Evolutionary conservation across 2,329 filamentous ascomycete genomes (phyloP).

Genomic region (Pseudocercospora fijiensis): DNA sequence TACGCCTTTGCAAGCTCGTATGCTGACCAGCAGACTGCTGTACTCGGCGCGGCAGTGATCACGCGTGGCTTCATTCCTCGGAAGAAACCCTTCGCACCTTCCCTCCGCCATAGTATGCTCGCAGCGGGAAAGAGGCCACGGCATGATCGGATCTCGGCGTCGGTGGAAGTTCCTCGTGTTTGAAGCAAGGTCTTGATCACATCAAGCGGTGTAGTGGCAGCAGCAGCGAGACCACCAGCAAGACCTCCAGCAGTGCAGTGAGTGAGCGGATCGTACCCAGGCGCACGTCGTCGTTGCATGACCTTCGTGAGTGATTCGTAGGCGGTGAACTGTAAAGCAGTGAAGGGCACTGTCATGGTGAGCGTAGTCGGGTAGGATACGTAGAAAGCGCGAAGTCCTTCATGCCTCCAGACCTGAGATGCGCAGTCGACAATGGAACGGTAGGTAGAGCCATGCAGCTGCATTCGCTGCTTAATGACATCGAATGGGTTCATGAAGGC

Average conservation of each 20-base stretch:
- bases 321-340: conserved; percentile 91
- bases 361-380: conserved; percentile 97
- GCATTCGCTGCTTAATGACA: conserved; percentile 99
- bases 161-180: conserved; percentile 79
- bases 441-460: conserved; percentile 93
- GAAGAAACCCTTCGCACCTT: conserved; percentile 85
- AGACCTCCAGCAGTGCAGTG: conserved; percentile 91
- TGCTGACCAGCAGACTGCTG: conserved; percentile 95
- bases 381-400: conserved; percentile 91
- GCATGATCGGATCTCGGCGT: conserved; percentile 80
- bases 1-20: conserved; percentile 69
- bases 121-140: conserved; percentile 78
- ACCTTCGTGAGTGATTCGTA: conserved; percentile 95
- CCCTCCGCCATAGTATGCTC: conserved; percentile 75
- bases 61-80: conserved; percentile 88
- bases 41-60: conserved; percentile 96
- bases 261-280: conserved; percentile 82
- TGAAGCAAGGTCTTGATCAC: conserved; percentile 98
- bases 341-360: conserved; percentile 98
- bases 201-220: conserved; percentile 91
- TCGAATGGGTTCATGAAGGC: conserved; percentile 99
- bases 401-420: conserved; percentile 77
- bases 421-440: conserved; percentile 85
- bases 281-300: conserved; percentile 64
- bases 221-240: conserved; percentile 89